Percentiles rank a stretch among this genome's conserved stretches.
Evolutionary conservation across 106 monocot genomes (phyloP).

Genomic region (Dendrobium catenatum): DNA sequence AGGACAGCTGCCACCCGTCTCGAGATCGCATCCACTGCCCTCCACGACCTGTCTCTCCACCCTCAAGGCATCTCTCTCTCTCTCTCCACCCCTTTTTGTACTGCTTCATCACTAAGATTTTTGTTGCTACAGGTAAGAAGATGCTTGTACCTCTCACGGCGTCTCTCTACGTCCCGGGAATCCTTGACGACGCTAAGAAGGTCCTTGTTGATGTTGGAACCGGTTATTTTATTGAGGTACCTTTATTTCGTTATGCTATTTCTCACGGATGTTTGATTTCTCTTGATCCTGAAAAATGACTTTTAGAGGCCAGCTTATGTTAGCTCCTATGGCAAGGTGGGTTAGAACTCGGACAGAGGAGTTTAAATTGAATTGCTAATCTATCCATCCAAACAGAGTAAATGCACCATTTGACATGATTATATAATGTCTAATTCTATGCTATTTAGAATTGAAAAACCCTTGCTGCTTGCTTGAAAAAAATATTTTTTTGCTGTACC

Average conservation of each 20-base stretch:
- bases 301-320: background rate
- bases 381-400: background rate
- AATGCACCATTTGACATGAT: too few species aligned
- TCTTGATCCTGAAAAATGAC: background rate
- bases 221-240: conserved; percentile 99
- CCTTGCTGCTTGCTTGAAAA: background rate
- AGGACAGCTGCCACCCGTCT: conserved; percentile 73
- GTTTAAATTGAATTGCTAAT: background rate
- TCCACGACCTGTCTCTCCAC: conserved; percentile 75
- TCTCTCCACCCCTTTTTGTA: background rate
- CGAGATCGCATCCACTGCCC: conserved; percentile 65
- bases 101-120: background rate
- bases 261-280: background rate
- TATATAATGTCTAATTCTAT: too few species aligned
- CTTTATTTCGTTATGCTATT: background rate
- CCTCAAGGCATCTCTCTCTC: conserved; percentile 43
- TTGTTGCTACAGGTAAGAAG: conserved; percentile 60
- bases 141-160: conserved; percentile 94
- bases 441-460: background rate
- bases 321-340: background rate
- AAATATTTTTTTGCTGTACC: background rate
- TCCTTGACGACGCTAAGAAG: conserved; percentile 72
- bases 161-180: conserved; percentile 88
- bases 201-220: conserved; percentile 96
- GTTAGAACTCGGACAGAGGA: background rate